Conservation (phyloP, 2,329 filamentous ascomycete genomes). For the Colletotrichum sp. region DNA sequence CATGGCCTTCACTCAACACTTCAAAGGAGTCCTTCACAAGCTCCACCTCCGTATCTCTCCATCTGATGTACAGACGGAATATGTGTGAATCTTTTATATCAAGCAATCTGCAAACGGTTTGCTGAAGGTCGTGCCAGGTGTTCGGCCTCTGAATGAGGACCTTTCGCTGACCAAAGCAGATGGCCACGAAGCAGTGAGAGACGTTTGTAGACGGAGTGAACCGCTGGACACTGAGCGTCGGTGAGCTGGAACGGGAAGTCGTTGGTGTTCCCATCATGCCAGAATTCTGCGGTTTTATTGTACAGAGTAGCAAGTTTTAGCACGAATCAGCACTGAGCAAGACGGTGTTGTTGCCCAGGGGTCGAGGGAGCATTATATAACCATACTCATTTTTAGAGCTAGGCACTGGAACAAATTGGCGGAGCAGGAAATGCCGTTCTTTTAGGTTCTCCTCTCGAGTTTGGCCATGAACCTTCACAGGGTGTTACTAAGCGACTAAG, state of each 20-base stretch:
- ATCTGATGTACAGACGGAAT: too few relatives aligned
- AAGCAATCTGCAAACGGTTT: too few relatives aligned
- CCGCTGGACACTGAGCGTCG: neutral
- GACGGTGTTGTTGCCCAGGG: rapidly evolving
- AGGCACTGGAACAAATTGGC: neutral
- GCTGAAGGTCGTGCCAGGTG: too few relatives aligned
- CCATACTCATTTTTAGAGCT: neutral
- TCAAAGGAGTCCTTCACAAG: too few relatives aligned
- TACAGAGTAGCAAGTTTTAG: neutral
- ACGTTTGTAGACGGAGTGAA: too few relatives aligned
- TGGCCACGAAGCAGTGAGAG: too few relatives aligned
- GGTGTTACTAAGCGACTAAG: neutral
- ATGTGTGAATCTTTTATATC: too few relatives aligned
- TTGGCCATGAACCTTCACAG: neutral
- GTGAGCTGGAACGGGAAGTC: neutral
- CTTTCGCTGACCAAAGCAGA: too few relatives aligned
- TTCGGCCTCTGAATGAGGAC: too few relatives aligned
- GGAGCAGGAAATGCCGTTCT: rapidly evolving
- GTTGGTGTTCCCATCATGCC: neutral
- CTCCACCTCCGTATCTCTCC: too few relatives aligned
- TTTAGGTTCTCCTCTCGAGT: neutral
- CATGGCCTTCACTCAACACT: too few relatives aligned
- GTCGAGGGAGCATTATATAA: neutral
- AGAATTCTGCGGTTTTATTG: neutral
- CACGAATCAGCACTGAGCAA: neutral